Conservation (phyloP, 805 yeast species). For the Metschnikowia picachoensis region DNA sequence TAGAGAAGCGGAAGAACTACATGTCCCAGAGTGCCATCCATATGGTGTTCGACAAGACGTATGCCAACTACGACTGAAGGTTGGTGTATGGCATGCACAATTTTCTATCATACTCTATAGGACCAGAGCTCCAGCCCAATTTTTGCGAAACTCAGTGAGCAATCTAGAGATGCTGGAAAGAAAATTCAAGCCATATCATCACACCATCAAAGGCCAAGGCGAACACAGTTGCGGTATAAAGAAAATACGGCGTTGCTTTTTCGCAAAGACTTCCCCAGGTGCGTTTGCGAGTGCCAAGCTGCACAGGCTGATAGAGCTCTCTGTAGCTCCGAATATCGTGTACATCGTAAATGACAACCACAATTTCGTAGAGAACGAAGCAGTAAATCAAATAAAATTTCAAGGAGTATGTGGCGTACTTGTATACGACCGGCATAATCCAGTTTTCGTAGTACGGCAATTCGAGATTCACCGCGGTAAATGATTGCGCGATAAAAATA, state of each 20-base stretch:
- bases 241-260: background rate
- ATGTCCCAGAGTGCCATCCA: background rate
- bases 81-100: no score
- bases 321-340: conserved; percentile 10
- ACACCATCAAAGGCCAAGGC: conserved; percentile 6
- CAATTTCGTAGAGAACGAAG: conserved; percentile 30
- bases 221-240: background rate
- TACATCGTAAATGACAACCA: conserved; percentile 11
- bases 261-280: conserved; percentile 1
- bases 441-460: conserved; percentile 16
- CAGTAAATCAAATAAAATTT: conserved; percentile 34
- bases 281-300: conserved; percentile 2
- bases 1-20: background rate
- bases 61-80: conserved; percentile 1
- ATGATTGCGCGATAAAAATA: conserved; percentile 33
- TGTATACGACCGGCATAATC: conserved; percentile 16
- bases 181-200: conserved; percentile 6
- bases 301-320: conserved; percentile 14
- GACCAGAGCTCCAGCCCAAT: no score
- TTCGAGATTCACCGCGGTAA: conserved; percentile 23
- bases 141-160: no score
- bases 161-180: conserved; percentile 1
- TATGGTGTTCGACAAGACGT: conserved; percentile 3
- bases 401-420: conserved; percentile 21
- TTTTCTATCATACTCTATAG: background rate